Base-by-base conservation (phyloP, 805 yeast species). In the Kodamaea jinghongensis region DNA sequence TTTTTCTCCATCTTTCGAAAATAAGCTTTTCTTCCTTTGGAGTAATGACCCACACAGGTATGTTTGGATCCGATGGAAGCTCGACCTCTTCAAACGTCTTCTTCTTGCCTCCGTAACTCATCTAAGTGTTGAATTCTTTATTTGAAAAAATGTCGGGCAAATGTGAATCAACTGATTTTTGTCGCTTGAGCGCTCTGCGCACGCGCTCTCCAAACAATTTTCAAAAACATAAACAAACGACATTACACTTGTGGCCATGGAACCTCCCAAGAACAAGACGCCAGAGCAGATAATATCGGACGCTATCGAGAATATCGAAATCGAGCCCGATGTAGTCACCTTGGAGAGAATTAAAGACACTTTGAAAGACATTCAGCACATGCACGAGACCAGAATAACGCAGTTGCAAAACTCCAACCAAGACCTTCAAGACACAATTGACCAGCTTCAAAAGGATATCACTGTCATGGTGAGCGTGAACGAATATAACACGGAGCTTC, bases 21-120 rank as follows among this genome's bases (percentile, higher is more conserved):
- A 83, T 80, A 43, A 79, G 75, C 60, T 79, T 80, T 55, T 86
- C 95, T 56, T 86, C 93, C 46, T 72, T 74, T 10, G 93, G 91
- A 0, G 86, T 76, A 15, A 86, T 65, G 46, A 83, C 75, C 95
- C 95, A 86, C 9, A 76, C 66, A 1, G 95, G 95, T 17, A 85
- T 63, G 46, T 60, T 63, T 25, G 73, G 73, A 49, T 70, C 65
- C 4, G 67, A 55, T 23, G 65, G 70, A 38, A 68, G 59, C 20
- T 65, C 68, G 6, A 63, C 56, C 29, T 60, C 68, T 28, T 65
- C 67, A 46, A 56, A 66, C 12, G 64, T 52, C 43, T 63, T 63
- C 45, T 67, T 61, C 36, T 48, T 43, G 25, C 44, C 49, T 17
- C 41, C 42, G 44, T 52, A 48, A 49, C 63, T 58, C 65, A 61